Conservation (phyloP, 352 stramenopile genomes). For the Phytophthora foliorum region DNA sequence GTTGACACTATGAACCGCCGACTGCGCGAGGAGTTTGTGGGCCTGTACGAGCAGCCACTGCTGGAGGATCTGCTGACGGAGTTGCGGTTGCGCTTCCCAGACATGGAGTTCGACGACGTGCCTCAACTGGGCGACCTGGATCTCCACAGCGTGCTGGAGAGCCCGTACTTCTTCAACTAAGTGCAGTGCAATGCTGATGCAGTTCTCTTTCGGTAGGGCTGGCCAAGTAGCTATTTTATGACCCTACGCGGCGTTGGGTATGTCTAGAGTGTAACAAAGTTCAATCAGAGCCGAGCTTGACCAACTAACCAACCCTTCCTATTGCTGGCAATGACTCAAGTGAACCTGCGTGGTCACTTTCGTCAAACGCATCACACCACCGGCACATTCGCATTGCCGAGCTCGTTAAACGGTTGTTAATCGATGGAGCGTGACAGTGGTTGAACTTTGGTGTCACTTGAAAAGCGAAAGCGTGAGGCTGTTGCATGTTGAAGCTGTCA, state of each 20-base stretch:
- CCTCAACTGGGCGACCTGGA: slow-evolving; percentile 95
- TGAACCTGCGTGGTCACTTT: background rate
- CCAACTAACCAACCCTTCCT: slow-evolving; percentile 4
- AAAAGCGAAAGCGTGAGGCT: background rate
- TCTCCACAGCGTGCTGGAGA: slow-evolving; percentile 95
- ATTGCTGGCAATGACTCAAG: background rate
- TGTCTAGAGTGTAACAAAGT: slow-evolving; percentile 52
- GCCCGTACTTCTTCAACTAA: slow-evolving; percentile 99
- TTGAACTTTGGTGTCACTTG: slow-evolving; percentile 1
- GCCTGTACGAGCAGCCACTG: slow-evolving; percentile 98
- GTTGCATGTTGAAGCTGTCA: slow-evolving; percentile 32
- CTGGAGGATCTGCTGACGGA: slow-evolving; percentile 95
- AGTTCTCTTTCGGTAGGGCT: slow-evolving; percentile 15
- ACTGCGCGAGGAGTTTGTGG: slow-evolving; percentile 95
- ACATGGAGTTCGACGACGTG: slow-evolving; percentile 95
- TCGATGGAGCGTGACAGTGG: background rate
- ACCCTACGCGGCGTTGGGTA: slow-evolving; percentile 13
- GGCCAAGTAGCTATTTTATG: slow-evolving; percentile 43
- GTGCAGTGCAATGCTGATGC: slow-evolving; percentile 13
- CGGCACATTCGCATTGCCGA: background rate
- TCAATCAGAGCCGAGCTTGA: slow-evolving; percentile 36
- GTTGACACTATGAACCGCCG: slow-evolving; percentile 98
- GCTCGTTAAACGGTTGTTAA: slow-evolving; percentile 22
- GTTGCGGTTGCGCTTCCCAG: slow-evolving; percentile 96
- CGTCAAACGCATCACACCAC: background rate